Percentiles rank a stretch among this genome's conserved stretches.
Evolutionary conservation across 2,329 filamentous ascomycete genomes (phyloP).

Genomic region (Byssothecium circinans): DNA sequence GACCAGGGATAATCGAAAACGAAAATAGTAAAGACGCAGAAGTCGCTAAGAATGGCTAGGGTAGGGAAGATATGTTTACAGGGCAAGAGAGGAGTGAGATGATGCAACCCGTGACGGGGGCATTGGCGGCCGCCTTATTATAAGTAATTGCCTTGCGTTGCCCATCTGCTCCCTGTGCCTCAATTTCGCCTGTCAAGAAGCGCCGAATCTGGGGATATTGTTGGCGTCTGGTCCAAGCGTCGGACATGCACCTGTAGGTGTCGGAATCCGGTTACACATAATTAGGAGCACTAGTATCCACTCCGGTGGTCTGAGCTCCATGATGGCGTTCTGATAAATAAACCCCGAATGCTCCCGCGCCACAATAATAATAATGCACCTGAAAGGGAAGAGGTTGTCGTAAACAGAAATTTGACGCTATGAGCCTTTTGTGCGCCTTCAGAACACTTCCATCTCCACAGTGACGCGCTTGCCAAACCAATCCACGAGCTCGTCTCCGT

Average conservation of each 20-base stretch:
- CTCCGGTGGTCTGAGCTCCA: not conserved
- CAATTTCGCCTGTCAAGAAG: conserved; percentile 6
- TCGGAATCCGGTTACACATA: conserved; percentile 12
- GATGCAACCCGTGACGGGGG: conserved; percentile 10
- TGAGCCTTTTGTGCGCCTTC: not conserved
- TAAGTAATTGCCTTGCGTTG: conserved; percentile 8
- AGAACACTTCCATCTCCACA: conserved; percentile 74
- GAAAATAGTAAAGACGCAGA: conserved; percentile 1
- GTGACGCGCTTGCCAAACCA: conserved; percentile 82
- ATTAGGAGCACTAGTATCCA: conserved; percentile 6
- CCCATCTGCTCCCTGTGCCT: conserved; percentile 2
- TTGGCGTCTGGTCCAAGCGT: conserved; percentile 12
- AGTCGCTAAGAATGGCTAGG: not conserved
- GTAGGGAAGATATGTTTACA: conserved; percentile 1
- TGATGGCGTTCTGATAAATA: not conserved
- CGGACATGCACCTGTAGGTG: conserved; percentile 13
- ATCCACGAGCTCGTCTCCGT: conserved; percentile 67
- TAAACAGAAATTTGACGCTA: not conserved
- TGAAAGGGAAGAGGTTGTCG: not conserved
- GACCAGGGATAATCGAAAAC: not conserved
- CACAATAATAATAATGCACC: no score
- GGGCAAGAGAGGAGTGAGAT: conserved; percentile 5
- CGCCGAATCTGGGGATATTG: conserved; percentile 12
- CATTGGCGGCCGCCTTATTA: conserved; percentile 8
- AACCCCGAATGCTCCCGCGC: not conserved